Evolutionary conservation across 1,139 yeast species (phyloP).

Genomic region (Torulaspora pretoriensis): DNA sequence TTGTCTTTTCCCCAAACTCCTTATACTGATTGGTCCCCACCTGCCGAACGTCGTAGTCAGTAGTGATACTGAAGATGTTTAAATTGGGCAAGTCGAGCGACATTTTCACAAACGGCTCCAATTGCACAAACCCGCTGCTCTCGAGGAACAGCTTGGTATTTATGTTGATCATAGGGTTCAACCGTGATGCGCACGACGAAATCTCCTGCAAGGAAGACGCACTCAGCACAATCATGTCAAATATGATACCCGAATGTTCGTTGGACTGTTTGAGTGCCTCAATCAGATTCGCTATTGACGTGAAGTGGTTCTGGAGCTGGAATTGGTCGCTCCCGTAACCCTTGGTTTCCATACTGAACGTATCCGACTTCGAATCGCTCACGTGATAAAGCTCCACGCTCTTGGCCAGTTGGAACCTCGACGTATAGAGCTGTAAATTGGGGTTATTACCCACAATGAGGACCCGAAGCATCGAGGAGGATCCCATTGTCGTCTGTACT

Average conservation of each 20-base stretch:
- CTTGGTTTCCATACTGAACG: conserved; percentile 25
- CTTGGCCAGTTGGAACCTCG: conserved; percentile 35
- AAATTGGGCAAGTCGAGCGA: conserved; percentile 36
- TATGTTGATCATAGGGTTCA: conserved; percentile 38
- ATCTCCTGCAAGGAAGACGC: conserved; percentile 47
- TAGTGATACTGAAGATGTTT: conserved; percentile 56
- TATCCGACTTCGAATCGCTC: conserved; percentile 22
- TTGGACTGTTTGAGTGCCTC: conserved; percentile 14
- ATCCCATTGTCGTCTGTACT: conserved; percentile 15
- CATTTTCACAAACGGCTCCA: conserved; percentile 59
- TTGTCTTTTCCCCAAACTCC: conserved; percentile 28
- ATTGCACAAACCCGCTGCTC: conserved; percentile 64
- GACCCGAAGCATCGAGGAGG: conserved; percentile 29
- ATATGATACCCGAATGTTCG: conserved; percentile 26
- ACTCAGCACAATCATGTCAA: conserved; percentile 48
- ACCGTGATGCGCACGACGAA: conserved; percentile 39
- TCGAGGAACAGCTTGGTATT: conserved; percentile 57
- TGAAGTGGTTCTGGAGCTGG: conserved; percentile 26
- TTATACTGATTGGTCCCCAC: conserved; percentile 35
- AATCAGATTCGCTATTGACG: conserved; percentile 20
- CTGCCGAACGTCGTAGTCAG: conserved; percentile 58
- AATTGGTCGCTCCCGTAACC: conserved; percentile 29
- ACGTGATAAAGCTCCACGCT: conserved; percentile 34
- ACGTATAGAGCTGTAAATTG: conserved; percentile 32
- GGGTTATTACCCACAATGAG: conserved; percentile 34